Conservation (phyloP, 176 grass and related monocot genomes). For the Triticum dicoccoides region DNA sequence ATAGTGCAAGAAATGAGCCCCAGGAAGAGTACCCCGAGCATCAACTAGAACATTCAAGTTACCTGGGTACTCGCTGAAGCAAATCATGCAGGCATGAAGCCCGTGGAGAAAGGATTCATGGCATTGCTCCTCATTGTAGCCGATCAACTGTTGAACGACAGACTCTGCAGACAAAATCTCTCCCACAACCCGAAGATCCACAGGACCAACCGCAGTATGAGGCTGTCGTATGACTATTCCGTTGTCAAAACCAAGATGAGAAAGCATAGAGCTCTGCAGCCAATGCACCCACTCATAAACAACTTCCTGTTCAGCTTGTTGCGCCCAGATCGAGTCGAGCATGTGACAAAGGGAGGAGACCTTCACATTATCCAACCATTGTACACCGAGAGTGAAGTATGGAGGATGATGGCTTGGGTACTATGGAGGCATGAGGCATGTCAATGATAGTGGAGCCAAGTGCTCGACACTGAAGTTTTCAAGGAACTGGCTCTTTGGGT, state of each 20-base stretch:
- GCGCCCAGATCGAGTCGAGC: constrained; percentile 47
- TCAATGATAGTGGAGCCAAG: constrained; percentile 42
- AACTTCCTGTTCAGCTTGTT: constrained; percentile 41
- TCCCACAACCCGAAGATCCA: constrained; percentile 29
- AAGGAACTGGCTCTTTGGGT: not conserved
- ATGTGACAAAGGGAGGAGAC: constrained; percentile 47
- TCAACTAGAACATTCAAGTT: not conserved
- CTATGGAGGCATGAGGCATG: constrained; percentile 49
- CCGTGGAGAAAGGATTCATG: constrained; percentile 50
- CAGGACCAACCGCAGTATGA: not conserved
- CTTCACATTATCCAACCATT: constrained; percentile 46
- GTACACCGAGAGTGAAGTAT: constrained; percentile 40
- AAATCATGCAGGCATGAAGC: constrained; percentile 49
- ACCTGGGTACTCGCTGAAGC: constrained; percentile 48
- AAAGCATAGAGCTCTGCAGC: constrained; percentile 42
- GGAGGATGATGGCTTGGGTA: constrained; percentile 55
- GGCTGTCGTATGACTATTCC: constrained; percentile 30
- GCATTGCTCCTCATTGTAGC: constrained; percentile 43
- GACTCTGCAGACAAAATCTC: constrained; percentile 10
- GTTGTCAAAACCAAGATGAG: constrained; percentile 43
- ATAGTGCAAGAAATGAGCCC: not conserved
- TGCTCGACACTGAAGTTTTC: constrained; percentile 39
- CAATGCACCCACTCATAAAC: constrained; percentile 62
- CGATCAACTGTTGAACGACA: constrained; percentile 34
- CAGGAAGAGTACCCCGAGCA: not conserved